phyloP scores from a whole-genome alignment of 2,329 filamentous ascomycete genomes.

The Alternaria tenuissima region DNA sequence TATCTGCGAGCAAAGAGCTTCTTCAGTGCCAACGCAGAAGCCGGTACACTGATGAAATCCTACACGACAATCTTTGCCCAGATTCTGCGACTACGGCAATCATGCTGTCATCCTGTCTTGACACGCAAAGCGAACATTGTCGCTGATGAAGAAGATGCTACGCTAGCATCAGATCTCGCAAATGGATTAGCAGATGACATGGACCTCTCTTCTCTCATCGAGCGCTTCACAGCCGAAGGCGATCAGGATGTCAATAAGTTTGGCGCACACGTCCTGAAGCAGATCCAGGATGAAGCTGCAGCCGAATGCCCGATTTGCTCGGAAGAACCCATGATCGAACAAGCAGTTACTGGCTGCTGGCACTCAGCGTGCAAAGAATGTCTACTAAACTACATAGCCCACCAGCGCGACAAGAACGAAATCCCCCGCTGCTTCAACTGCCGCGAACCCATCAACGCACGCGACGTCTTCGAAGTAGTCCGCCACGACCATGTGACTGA shows the following conservation, averaged over 20 bases:
- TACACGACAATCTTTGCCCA: conserved; percentile 98
- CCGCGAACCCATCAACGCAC: conserved; percentile 78
- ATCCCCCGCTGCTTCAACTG: conserved; percentile 89
- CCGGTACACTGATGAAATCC: conserved; percentile 91
- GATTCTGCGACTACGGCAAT: conserved; percentile 89
- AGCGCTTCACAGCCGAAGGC: conserved; percentile 74
- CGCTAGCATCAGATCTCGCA: conserved; percentile 76
- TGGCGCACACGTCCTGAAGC: conserved; percentile 84
- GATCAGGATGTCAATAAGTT: conserved; percentile 74
- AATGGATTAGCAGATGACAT: conserved; percentile 92
- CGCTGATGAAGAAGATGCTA: conserved; percentile 86
- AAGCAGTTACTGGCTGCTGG: conserved; percentile 95
- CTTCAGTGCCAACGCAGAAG: conserved; percentile 86
- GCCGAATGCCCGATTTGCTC: conserved; percentile 94
- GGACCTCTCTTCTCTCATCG: conserved; percentile 87
- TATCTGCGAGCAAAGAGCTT: conserved; percentile 82
- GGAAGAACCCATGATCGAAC: conserved; percentile 94
- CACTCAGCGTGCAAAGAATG: conserved; percentile 96
- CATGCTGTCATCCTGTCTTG: conserved; percentile 90
- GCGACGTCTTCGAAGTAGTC: conserved; percentile 92
- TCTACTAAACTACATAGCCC: conserved; percentile 86
- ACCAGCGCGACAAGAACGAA: conserved; percentile 79
- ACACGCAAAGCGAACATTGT: conserved; percentile 86
- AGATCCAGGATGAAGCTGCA: conserved; percentile 88
- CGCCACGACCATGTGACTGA: conserved; percentile 71